Conservation (phyloP, 257 asterid species). For the Catharanthus roseus region DNA sequence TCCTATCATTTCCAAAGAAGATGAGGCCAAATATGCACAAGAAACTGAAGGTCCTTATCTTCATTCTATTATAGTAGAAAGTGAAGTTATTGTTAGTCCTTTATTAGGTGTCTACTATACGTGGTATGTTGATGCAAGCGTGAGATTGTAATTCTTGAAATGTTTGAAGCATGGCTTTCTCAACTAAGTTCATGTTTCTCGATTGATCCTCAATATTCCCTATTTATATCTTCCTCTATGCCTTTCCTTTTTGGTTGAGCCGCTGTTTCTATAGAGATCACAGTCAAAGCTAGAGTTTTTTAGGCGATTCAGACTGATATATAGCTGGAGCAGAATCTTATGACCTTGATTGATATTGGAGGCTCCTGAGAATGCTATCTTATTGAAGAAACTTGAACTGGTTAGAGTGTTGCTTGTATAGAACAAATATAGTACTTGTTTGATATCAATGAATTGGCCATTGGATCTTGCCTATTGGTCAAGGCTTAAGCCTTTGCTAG, state of each 20-base stretch:
- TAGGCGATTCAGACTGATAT: not conserved
- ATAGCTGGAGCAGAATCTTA: not conserved
- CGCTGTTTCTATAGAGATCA: not conserved
- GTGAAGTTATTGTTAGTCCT: not conserved
- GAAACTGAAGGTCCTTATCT: slow-evolving; percentile 45
- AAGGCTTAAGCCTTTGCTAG: not conserved
- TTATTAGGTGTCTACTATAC: not conserved
- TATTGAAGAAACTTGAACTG: not conserved
- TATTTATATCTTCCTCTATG: not conserved
- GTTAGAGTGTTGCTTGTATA: not conserved
- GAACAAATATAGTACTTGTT: not conserved
- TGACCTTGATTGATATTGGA: not conserved
- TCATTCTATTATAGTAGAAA: not conserved
- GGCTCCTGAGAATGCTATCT: not conserved
- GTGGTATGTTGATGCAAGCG: not conserved
- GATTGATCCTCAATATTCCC: not conserved
- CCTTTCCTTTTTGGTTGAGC: not conserved
- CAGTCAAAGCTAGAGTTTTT: not conserved
- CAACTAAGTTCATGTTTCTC: not conserved
- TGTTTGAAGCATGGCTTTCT: slow-evolving; percentile 2
- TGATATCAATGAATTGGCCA: not conserved
- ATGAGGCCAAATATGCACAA: slow-evolving; percentile 29
- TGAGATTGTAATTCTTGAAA: not conserved
- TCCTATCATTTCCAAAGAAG: slow-evolving; percentile 59
- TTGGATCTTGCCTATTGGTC: not conserved